Percentiles rank a stretch among this genome's conserved stretches.
These are phyloP conservation scores for Plasmodium gonderi DNA, from an alignment of 169 alveolate species.

Conservation along the genomic window DNA sequence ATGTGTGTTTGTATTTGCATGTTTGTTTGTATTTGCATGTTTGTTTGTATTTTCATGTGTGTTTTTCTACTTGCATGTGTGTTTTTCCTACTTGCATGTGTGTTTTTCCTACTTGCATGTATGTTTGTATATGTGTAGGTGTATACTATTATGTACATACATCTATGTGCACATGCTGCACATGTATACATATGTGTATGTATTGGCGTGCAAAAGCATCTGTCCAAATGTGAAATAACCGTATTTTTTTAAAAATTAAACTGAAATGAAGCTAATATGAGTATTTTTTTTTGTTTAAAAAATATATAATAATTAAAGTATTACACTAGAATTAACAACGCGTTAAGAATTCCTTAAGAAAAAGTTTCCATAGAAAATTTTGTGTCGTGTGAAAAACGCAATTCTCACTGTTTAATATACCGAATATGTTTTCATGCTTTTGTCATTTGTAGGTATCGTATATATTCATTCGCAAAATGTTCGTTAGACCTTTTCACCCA, in stretches of 20 bases:
- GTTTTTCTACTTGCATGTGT: neutral
- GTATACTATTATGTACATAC: too few relatives aligned
- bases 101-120: neutral
- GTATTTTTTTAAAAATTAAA: constrained; percentile 46
- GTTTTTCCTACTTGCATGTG: too few relatives aligned
- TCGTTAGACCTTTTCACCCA: too few relatives aligned
- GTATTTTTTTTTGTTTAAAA: constrained; percentile 42
- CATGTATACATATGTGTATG: neutral
- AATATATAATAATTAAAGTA: neutral
- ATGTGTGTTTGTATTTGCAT: too few relatives aligned
- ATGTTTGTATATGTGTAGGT: neutral
- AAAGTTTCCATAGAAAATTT: neutral
- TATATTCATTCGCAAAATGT: too few relatives aligned
- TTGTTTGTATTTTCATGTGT: neutral
- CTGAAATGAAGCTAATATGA: constrained; percentile 33
- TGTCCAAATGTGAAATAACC: constrained; percentile 32
- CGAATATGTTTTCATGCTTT: too few relatives aligned
- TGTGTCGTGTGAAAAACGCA: too few relatives aligned
- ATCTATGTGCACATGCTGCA: neutral
- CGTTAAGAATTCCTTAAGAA: neutral
- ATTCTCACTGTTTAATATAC: too few relatives aligned
- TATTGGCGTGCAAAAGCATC: neutral
- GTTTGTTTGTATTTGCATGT: constrained; percentile 12
- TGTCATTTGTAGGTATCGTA: too few relatives aligned
- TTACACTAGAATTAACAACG: too few relatives aligned